Evolutionary conservation across 805 yeast species (phyloP), one percentile per base, ranked within the genome.

Genomic region (Lipomyces oligophaga): DNA sequence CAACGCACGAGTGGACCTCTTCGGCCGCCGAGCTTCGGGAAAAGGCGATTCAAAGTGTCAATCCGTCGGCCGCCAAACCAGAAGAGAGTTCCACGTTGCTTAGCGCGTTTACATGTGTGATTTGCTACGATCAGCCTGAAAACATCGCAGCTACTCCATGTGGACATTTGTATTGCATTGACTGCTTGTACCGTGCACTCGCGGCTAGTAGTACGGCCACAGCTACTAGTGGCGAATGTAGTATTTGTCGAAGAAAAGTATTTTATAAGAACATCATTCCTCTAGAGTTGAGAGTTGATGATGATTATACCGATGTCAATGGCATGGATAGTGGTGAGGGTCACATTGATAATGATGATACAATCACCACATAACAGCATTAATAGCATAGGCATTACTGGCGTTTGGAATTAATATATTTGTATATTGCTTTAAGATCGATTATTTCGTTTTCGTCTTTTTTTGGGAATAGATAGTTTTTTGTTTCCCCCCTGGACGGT

Each of bases 111-210:
- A 53, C 33, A 16, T 67, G 71, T 47, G 61, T 67, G 7, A 65
- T 67, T 19, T 67, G 71, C 38, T 55, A 63, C n/a, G 69, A 64
- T 7, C 43, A 50, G 18, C 68, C 70, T 2, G 62, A 63, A 13
- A 51, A 28, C 13, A 38, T 61, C 6, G 62, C 60, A 3, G 63
- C 62, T 7, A 63, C 70, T 0, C 62, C 64, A 3, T 67, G 71
- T 52, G 71, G 55, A 16, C 71, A 67, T 46, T 25, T 67, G 45
- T 67, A 64, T 41, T 67, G 71, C 51, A 38, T 54, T 30, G 65
- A 65, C 26, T 67, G 71, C 45, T 55, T 67, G 1, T 63, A 58
- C 43, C 46, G 53, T 27, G 69, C 69, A 8, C 54, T 67, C 13
- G 33, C 59, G 4, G 55, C 66, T 5, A 41, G 61, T 1, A 39